Percentiles rank a stretch among this genome's conserved stretches.
Evolutionary conservation across 1,284 basidiomycete genomes (phyloP).

Genomic region (Puccinia polysora): DNA sequence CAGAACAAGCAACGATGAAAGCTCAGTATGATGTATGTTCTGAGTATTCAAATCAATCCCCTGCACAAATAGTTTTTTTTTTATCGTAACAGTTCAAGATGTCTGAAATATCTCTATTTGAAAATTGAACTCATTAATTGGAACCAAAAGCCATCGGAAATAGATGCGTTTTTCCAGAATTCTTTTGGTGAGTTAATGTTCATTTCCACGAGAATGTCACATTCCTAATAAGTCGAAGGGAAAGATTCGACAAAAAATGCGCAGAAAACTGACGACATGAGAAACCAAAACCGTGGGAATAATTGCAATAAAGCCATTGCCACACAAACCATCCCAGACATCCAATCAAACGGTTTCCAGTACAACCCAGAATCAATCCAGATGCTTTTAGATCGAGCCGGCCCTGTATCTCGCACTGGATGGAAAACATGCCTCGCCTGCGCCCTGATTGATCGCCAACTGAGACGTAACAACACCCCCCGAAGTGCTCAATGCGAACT

Average conservation of each 20-base stretch:
- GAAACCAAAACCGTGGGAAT: neutral
- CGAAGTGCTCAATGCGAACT: slow-evolving; percentile 23
- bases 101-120: neutral
- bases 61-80: neutral
- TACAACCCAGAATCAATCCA: neutral
- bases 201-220: neutral
- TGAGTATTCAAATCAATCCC: neutral
- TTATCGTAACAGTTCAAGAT: neutral
- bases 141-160: slow-evolving; percentile 12
- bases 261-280: neutral
- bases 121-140: neutral
- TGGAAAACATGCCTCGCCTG: slow-evolving; percentile 38
- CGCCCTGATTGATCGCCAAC: slow-evolving; percentile 31
- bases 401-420: neutral
- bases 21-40: slow-evolving; percentile 13
- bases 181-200: slow-evolving; percentile 30
- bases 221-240: neutral
- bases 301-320: slow-evolving; percentile 23
- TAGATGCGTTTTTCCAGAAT: slow-evolving; percentile 38
- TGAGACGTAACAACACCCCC: neutral
- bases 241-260: neutral
- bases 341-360: neutral
- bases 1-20: slow-evolving; percentile 29
- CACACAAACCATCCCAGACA: slow-evolving; percentile 8
- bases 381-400: slow-evolving; percentile 9